A percentile compares a stretch with the other conserved stretches of the same genome.
Evolutionary conservation across 768 basidiomycete species (phyloP).

Genomic region (Phylloporus sp.): DNA sequence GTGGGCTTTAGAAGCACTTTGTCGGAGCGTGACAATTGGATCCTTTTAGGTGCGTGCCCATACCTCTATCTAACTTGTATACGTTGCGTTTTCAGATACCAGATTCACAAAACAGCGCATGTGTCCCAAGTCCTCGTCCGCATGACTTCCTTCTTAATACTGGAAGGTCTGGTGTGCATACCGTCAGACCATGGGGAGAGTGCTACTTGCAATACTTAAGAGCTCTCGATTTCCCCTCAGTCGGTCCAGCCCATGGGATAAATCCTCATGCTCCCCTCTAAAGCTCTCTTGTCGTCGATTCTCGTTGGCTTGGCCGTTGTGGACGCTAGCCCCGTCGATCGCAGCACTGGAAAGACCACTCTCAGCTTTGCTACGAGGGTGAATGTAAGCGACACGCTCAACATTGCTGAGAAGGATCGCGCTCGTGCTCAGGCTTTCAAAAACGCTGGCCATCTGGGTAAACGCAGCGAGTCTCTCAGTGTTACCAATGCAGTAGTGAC

Average conservation of each 20-base stretch:
- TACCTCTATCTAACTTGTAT: not conserved
- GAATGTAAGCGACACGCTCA: not conserved
- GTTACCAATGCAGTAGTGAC: slow-evolving; percentile 18
- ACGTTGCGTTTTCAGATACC: not conserved
- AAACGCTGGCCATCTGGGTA: not conserved
- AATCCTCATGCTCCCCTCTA: not conserved
- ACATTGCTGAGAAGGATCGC: not conserved
- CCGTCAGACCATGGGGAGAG: not conserved
- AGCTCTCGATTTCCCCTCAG: not conserved
- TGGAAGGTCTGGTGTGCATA: not conserved
- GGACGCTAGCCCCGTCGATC: not conserved
- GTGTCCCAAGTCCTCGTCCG: not conserved
- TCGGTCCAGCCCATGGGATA: not conserved
- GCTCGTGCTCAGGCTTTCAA: not conserved
- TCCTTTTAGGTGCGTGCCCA: not conserved
- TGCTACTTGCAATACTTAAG: not conserved
- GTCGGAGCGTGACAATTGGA: not conserved
- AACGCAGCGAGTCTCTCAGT: not conserved
- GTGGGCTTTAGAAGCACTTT: not conserved
- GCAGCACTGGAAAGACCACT: not conserved
- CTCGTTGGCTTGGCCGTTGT: not conserved
- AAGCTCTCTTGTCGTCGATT: not conserved
- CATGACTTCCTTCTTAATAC: not conserved
- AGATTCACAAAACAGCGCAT: not conserved
- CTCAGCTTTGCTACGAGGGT: not conserved